Conservation (phyloP, 2,329 filamentous ascomycete species). For the Xylariaceae sp. region DNA sequence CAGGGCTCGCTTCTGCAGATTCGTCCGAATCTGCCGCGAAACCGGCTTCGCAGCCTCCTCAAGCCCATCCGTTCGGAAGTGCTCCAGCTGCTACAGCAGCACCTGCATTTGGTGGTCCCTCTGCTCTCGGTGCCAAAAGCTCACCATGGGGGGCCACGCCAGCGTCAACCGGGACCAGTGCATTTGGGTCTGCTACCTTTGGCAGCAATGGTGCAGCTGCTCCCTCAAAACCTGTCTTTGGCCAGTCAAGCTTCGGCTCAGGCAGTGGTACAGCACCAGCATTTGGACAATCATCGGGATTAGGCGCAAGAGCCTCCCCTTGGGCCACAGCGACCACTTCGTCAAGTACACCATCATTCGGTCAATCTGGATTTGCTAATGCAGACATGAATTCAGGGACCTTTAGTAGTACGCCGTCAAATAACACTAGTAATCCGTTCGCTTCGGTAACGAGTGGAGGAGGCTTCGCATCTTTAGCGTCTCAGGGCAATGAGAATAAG, state of each 20-base stretch:
- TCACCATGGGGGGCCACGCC: constrained; percentile 48
- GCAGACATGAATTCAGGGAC: no score
- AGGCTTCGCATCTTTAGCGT: constrained; percentile 50
- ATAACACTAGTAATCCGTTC: constrained; percentile 24
- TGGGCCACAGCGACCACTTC: constrained; percentile 44
- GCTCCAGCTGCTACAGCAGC: constrained; percentile 28
- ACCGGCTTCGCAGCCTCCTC: constrained; percentile 32
- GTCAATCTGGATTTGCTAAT: constrained; percentile 48
- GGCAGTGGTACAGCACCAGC: constrained; percentile 29
- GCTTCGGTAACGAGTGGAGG: constrained; percentile 50
- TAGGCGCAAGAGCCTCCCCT: constrained; percentile 48
- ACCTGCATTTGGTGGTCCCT: constrained; percentile 45
- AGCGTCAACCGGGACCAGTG: constrained; percentile 26
- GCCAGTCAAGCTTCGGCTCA: constrained; percentile 34
- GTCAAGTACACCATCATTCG: constrained; percentile 45
- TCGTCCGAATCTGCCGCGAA: constrained; percentile 31
- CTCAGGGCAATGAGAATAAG: constrained; percentile 31
- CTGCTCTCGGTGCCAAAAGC: constrained; percentile 46
- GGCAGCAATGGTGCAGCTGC: constrained; percentile 34
- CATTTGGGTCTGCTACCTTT: constrained; percentile 46
- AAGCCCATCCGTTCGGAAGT: constrained; percentile 20
- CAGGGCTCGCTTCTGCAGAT: constrained; percentile 57
- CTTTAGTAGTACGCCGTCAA: constrained; percentile 14
- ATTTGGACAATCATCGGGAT: constrained; percentile 50
- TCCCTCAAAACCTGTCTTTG: constrained; percentile 42